Evolutionary conservation across 352 stramenopile species (phyloP).

Genomic region (Pythium chondricola): DNA sequence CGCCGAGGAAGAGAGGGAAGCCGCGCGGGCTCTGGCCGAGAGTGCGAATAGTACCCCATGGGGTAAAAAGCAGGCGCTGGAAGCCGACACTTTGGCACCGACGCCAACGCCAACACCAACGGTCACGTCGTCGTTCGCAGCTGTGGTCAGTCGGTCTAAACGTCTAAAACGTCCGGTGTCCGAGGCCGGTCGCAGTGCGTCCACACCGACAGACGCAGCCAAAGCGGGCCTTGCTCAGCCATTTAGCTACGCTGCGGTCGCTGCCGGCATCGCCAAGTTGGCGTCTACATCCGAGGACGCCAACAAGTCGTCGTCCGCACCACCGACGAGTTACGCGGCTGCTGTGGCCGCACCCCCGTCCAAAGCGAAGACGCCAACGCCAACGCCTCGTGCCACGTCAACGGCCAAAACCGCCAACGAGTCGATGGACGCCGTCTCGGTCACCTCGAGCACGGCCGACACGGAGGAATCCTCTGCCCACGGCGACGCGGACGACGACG

Average conservation of each 20-base stretch:
- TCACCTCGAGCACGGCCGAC: slow-evolving; percentile 75
- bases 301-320: neutral
- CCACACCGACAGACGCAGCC: slow-evolving; percentile 2
- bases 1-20: slow-evolving; percentile 12
- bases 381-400: neutral
- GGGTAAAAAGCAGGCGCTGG: neutral
- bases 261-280: slow-evolving; percentile 51
- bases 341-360: slow-evolving; percentile 37
- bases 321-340: slow-evolving; percentile 61
- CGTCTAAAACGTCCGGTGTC: slow-evolving; percentile 24
- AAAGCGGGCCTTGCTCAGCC: slow-evolving; percentile 13
- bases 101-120: slow-evolving; percentile 11
- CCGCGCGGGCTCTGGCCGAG: neutral
- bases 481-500: slow-evolving; percentile 9
- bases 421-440: slow-evolving; percentile 47
- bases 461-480: slow-evolving; percentile 58
- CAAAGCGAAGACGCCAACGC: neutral
- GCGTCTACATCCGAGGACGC: slow-evolving; percentile 12
- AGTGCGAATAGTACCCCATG: neutral
- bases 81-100: neutral
- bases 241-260: slow-evolving; percentile 72
- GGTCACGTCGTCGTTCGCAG: slow-evolving; percentile 52
- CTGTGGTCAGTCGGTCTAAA: slow-evolving; percentile 34
- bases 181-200: slow-evolving; percentile 10
- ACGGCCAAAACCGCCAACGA: slow-evolving; percentile 1